A percentile compares a stretch with the other conserved stretches of the same genome.
These are phyloP conservation scores for Lactarius quietus DNA, from an alignment of 768 basidiomycete genomes.

Conservation along the genomic window DNA sequence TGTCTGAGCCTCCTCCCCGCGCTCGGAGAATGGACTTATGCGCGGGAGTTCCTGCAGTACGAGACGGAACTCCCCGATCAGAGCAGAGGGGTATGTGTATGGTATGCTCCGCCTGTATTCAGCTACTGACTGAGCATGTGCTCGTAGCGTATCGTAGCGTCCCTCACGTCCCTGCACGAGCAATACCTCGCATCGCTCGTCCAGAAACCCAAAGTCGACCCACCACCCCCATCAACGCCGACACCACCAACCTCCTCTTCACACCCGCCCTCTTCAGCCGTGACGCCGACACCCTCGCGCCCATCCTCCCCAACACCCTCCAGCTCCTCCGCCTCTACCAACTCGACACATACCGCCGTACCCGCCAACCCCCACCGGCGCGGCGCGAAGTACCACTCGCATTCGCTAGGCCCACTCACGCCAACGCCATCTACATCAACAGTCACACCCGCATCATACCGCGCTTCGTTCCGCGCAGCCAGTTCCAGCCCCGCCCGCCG, in stretches of 20 bases:
- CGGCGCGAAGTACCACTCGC: neutral
- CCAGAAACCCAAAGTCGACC: neutral
- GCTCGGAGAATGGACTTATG: slow-evolving; percentile 77
- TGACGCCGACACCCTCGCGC: slow-evolving; percentile 25
- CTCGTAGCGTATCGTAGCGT: slow-evolving; percentile 12
- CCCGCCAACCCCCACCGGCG: slow-evolving; percentile 20
- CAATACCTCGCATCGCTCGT: slow-evolving; percentile 16
- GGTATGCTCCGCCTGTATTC: slow-evolving; percentile 23
- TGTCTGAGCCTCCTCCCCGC: slow-evolving; percentile 68
- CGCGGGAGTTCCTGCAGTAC: slow-evolving; percentile 68
- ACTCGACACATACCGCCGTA: slow-evolving; percentile 25
- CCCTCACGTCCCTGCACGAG: slow-evolving; percentile 16
- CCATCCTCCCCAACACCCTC: slow-evolving; percentile 25
- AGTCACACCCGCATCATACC: slow-evolving; percentile 3
- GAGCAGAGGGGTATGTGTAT: slow-evolving; percentile 49
- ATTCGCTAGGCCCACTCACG: slow-evolving; percentile 9
- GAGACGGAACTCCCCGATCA: slow-evolving; percentile 58
- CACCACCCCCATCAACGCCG: neutral
- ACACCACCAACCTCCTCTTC: neutral
- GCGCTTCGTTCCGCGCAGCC: slow-evolving; percentile 7
- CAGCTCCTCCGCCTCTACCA: slow-evolving; percentile 21
- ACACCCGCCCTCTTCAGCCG: slow-evolving; percentile 1
- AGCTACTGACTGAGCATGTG: slow-evolving; percentile 8
- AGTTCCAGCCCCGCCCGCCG: neutral
- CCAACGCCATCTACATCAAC: neutral